Evolutionary conservation across 2,329 filamentous ascomycete species (phyloP).

Genomic region (Elsinoe ampelina): DNA sequence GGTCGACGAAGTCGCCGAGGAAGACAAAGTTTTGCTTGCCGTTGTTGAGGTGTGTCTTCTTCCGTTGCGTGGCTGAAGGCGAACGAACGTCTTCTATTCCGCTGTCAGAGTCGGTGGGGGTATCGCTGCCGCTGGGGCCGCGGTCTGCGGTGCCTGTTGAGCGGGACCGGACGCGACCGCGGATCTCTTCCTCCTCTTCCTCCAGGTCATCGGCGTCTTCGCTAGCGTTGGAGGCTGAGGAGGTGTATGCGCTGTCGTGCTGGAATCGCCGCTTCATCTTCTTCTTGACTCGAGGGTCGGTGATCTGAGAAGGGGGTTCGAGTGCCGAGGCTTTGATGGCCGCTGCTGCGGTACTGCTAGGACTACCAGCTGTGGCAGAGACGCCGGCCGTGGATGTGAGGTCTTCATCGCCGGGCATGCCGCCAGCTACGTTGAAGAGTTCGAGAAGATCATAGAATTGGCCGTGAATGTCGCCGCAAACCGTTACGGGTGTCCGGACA

Average conservation of each 20-base stretch:
- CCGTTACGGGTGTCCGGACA: conserved; percentile 90
- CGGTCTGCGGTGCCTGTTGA: conserved; percentile 24
- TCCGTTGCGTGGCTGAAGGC: conserved; percentile 27
- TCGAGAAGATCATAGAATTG: conserved; percentile 98
- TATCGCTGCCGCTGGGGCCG: conserved; percentile 27
- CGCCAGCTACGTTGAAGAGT: conserved; percentile 90
- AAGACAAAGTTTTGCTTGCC: conserved; percentile 63
- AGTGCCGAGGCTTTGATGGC: conserved; percentile 86
- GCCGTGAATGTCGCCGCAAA: conserved; percentile 96
- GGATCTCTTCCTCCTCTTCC: conserved; percentile 36
- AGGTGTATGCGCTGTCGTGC: conserved; percentile 44
- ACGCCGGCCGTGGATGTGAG: conserved; percentile 8
- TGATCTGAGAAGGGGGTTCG: conserved; percentile 82
- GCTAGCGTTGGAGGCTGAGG: conserved; percentile 36
- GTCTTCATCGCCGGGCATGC: conserved; percentile 71
- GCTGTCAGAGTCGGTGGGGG: conserved; percentile 36
- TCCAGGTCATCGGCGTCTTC: conserved; percentile 31
- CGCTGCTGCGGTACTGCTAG: conserved; percentile 33
- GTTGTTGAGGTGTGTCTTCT: conserved; percentile 36
- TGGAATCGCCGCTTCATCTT: conserved; percentile 59
- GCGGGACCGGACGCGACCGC: conserved; percentile 30
- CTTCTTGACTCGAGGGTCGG: conserved; percentile 74
- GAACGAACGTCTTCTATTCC: conserved; percentile 32
- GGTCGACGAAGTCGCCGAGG: conserved; percentile 63
- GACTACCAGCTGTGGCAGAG: conserved; percentile 8